Conservation (phyloP, 768 basidiomycete species). For the Psilocybe tampanensis region DNA sequence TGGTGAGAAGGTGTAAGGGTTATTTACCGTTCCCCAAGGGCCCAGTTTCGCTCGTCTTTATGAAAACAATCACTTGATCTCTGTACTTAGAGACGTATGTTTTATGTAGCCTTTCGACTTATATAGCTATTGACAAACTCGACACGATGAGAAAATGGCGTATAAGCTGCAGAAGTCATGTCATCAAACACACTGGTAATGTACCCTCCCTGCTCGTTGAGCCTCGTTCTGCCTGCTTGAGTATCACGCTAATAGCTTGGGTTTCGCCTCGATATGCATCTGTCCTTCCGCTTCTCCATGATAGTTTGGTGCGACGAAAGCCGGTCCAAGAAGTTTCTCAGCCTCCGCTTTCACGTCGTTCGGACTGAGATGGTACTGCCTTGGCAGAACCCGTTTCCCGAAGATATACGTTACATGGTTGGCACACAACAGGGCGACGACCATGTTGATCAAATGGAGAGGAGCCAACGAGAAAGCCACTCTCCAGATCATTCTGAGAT, state of each 20-base stretch:
- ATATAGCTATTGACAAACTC: too few relatives aligned
- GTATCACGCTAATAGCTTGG: neutral
- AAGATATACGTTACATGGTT: slow-evolving; percentile 67
- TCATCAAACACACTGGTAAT: too few relatives aligned
- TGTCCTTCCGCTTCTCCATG: neutral
- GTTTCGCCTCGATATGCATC: neutral
- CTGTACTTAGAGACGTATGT: too few relatives aligned
- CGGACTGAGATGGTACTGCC: slow-evolving; percentile 54
- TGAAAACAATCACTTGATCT: too few relatives aligned
- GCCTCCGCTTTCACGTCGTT: slow-evolving; percentile 47
- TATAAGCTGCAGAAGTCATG: too few relatives aligned
- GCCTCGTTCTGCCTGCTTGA: too few relatives aligned
- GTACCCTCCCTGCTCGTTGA: too few relatives aligned
- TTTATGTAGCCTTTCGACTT: too few relatives aligned
- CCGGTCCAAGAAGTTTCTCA: slow-evolving; percentile 29
- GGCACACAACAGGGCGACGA: slow-evolving; percentile 62
- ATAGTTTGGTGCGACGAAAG: neutral
- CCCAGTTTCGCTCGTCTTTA: too few relatives aligned
- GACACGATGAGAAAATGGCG: too few relatives aligned
- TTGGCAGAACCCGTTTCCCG: slow-evolving; percentile 66
- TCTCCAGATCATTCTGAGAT: slow-evolving; percentile 49
- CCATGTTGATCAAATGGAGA: slow-evolving; percentile 61
- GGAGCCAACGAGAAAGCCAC: slow-evolving; percentile 59
- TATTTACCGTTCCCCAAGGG: too few relatives aligned
- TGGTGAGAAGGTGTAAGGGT: too few relatives aligned